A percentile compares a stretch with the other conserved stretches of the same genome.
Evolutionary conservation across 2,329 filamentous ascomycete genomes (phyloP).

Genomic region (Diaporthe citriasiana): DNA sequence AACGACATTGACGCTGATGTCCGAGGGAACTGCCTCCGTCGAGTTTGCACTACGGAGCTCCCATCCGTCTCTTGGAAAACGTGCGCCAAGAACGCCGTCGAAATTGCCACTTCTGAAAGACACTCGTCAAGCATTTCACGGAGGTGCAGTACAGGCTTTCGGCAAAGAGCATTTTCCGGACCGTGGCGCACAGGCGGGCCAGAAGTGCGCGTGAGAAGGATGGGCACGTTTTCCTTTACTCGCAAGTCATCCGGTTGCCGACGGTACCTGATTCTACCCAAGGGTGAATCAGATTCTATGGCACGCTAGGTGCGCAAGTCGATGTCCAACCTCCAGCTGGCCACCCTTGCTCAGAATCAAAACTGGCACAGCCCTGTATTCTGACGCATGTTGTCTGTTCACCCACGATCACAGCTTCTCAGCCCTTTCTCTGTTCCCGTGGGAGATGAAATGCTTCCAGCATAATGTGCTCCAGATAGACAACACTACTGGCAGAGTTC

Average conservation of each 20-base stretch:
- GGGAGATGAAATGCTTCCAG: not conserved
- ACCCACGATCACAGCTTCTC: not conserved
- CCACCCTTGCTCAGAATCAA: not conserved
- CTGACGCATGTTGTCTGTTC: not conserved
- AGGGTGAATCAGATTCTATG: not conserved
- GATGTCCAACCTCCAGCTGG: not conserved
- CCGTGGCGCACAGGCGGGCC: not conserved
- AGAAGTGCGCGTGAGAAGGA: not conserved
- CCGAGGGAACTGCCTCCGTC: not conserved
- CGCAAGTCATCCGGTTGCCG: not conserved
- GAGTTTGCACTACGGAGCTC: not conserved
- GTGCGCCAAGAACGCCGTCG: constrained; percentile 1
- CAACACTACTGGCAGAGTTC: not conserved
- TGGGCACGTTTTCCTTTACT: too few species aligned
- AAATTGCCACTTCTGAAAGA: not conserved
- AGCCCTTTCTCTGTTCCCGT: not conserved
- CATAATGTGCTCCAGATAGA: not conserved
- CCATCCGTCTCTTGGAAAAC: not conserved
- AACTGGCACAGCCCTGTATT: not conserved
- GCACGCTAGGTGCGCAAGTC: not conserved
- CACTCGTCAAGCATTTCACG: not conserved
- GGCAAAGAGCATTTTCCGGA: not conserved
- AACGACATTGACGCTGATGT: not conserved
- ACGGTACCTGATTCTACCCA: not conserved
- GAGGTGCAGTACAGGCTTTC: not conserved